Conservation (phyloP, 768 basidiomycete species). For the Termitomyces sp. region DNA sequence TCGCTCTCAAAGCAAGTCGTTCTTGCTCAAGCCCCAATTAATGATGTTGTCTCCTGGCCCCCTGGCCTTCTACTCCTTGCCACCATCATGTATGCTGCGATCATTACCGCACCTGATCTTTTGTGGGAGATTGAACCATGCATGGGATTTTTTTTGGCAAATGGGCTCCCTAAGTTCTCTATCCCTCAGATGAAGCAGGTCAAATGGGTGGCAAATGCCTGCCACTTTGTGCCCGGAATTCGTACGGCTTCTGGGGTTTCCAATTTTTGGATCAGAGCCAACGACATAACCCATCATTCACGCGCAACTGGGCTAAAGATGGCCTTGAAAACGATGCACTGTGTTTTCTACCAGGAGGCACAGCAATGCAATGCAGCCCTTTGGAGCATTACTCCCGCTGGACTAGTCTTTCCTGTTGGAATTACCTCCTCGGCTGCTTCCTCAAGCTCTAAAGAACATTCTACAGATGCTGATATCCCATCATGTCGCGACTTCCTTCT, state of each 20-base stretch:
- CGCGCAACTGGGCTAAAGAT: background rate
- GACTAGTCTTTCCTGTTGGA: background rate
- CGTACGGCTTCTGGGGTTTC: background rate
- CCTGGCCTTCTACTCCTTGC: background rate
- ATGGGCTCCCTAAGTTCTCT: background rate
- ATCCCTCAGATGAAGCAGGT: background rate
- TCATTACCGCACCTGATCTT: background rate
- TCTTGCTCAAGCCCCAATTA: background rate
- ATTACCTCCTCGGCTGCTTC: background rate
- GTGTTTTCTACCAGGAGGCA: background rate
- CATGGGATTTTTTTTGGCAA: background rate
- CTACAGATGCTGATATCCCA: background rate
- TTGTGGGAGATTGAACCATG: background rate
- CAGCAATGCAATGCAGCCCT: background rate
- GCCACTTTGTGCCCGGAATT: background rate
- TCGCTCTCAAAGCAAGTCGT: background rate
- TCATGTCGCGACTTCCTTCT: background rate
- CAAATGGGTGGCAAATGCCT: background rate
- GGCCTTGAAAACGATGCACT: background rate
- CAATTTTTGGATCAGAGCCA: background rate
- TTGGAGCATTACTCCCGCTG: background rate
- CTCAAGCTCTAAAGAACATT: background rate
- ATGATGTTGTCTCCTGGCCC: background rate
- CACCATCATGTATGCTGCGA: background rate
- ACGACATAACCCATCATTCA: background rate